Percentiles rank a stretch among this genome's conserved stretches.
Conservation (phyloP, 2,329 filamentous ascomycete genomes). For the Penicillium fuscoglaucum region DNA sequence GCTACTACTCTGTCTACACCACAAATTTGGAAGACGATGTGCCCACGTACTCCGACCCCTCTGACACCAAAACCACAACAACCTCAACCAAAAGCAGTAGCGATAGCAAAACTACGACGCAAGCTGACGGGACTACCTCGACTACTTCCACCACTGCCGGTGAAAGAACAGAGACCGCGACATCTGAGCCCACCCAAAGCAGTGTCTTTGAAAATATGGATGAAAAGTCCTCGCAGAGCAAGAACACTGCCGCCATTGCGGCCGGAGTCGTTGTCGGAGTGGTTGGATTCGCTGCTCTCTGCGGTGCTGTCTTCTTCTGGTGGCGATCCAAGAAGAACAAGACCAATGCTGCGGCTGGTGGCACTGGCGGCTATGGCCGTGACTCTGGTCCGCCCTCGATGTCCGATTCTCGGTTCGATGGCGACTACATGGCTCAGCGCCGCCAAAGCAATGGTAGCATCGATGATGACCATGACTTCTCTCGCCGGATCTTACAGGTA, state of each 20-base stretch:
- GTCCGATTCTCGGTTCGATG: conserved; percentile 82
- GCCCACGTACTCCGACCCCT: conserved; percentile 26
- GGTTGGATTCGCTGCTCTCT: conserved; percentile 64
- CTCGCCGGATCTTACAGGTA: conserved; percentile 92
- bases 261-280: conserved; percentile 86
- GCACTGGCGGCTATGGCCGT: conserved; percentile 74
- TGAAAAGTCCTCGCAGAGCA: conserved; percentile 38
- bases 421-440: conserved; percentile 74
- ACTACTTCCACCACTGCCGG: conserved; percentile 26
- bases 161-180: conserved; percentile 39
- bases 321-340: conserved; percentile 73
- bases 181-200: conserved; percentile 26
- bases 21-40: conserved; percentile 50
- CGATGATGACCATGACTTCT: conserved; percentile 96
- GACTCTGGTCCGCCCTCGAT: conserved; percentile 65
- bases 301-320: conserved; percentile 70
- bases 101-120: conserved; percentile 10
- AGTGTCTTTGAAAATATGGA: conserved; percentile 4
- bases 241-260: conserved; percentile 81
- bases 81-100: conserved; percentile 23
- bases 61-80: conserved; percentile 17
- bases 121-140: conserved; percentile 7
- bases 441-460: conserved; percentile 93
- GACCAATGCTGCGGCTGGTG: conserved; percentile 79
- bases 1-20: conserved; percentile 53